phyloP scores from a whole-genome alignment of 768 basidiomycete species.

The Leccinum sublutescens region DNA sequence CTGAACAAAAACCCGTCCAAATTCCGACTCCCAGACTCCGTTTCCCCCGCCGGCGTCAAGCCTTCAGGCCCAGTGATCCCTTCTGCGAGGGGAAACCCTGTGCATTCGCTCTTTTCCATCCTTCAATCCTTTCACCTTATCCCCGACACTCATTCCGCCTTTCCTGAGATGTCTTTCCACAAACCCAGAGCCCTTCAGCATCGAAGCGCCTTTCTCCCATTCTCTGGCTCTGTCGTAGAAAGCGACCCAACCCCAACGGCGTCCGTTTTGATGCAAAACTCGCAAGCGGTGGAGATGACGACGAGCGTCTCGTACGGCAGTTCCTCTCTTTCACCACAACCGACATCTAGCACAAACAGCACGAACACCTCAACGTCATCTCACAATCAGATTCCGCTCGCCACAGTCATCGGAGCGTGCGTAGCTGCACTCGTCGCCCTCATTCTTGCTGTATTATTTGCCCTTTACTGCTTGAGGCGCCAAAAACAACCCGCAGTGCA shows the following conservation, averaged over 20 bases:
- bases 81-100: conserved; percentile 22
- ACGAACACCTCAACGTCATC: conserved; percentile 13
- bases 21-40: conserved; percentile 9
- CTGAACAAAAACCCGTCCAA: conserved; percentile 4
- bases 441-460: conserved; percentile 46
- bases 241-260: conserved; percentile 27
- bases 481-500: conserved; percentile 21
- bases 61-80: conserved; percentile 9
- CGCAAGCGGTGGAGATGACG: neutral
- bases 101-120: conserved; percentile 19
- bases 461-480: conserved; percentile 54
- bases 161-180: conserved; percentile 16
- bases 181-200: conserved; percentile 9
- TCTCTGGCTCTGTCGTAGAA: conserved; percentile 27
- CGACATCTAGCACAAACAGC: conserved; percentile 7
- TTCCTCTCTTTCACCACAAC: neutral
- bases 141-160: conserved; percentile 3
- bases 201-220: conserved; percentile 14
- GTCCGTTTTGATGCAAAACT: conserved; percentile 24
- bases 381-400: conserved; percentile 28
- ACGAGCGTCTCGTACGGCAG: conserved; percentile 17
- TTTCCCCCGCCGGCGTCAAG: too few relatives aligned
- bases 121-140: neutral
- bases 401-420: conserved; percentile 62
- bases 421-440: conserved; percentile 57